phyloP scores from a whole-genome alignment of 106 monocot genomes.

The Phalaenopsis equestris region DNA sequence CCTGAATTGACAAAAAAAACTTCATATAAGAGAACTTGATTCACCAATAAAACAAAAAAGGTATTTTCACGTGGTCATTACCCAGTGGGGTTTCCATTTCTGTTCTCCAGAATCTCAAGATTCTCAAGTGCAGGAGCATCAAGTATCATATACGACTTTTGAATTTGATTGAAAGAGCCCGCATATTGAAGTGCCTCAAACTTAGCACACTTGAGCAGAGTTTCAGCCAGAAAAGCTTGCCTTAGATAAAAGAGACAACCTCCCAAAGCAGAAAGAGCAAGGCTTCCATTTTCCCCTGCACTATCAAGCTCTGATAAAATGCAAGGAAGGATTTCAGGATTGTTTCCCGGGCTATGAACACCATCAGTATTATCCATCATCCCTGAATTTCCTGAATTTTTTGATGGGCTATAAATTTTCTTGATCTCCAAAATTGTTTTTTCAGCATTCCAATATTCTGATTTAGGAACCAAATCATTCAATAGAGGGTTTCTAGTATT shows the following conservation, averaged over 20 bases:
- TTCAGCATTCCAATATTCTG: constrained; percentile 90
- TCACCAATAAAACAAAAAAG: constrained; percentile 1
- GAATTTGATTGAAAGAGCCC: constrained; percentile 13
- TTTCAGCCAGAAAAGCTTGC: constrained; percentile 77
- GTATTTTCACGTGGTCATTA: constrained; percentile 23
- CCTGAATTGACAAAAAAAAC: constrained; percentile 25
- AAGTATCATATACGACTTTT: constrained; percentile 80
- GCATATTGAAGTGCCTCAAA: constrained; percentile 65
- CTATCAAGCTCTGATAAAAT: constrained; percentile 43
- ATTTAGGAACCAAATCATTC: constrained; percentile 60
- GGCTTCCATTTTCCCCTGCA: constrained; percentile 40
- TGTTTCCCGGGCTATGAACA: constrained; percentile 10
- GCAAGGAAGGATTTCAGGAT: constrained; percentile 28
- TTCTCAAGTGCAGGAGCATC: constrained; percentile 94
- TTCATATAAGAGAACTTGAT: neutral
- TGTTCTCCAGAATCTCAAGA: constrained; percentile 92
- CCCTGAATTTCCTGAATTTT: constrained; percentile 10
- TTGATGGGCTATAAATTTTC: constrained; percentile 29
- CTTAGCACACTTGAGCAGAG: constrained; percentile 75
- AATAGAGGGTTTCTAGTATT: constrained; percentile 76
- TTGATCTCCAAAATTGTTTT: constrained; percentile 60
- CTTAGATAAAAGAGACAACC: constrained; percentile 87
- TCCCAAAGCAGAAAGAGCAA: constrained; percentile 91
- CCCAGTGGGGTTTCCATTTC: constrained; percentile 69
- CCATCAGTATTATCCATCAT: constrained; percentile 3